phyloP scores from a whole-genome alignment of 768 basidiomycete genomes.

The Candolleomyces aberdarensis region DNA sequence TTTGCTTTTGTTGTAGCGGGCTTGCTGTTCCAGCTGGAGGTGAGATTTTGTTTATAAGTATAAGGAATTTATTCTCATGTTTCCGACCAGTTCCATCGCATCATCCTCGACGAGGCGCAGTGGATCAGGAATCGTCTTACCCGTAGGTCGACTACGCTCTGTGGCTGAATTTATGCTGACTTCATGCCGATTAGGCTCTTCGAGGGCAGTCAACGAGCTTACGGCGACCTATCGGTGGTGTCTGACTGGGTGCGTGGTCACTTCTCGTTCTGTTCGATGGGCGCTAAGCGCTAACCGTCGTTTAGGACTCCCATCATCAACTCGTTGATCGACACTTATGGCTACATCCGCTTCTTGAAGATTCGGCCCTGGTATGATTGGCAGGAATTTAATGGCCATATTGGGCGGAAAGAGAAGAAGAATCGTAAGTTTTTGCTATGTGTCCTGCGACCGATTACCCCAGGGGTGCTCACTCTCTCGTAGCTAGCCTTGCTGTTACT shows the following conservation, averaged over 20 bases:
- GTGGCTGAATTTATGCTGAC: neutral
- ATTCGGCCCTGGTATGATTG: conserved; percentile 49
- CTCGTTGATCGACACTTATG: conserved; percentile 52
- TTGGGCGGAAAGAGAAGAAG: conserved; percentile 45
- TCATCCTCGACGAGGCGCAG: conserved; percentile 58
- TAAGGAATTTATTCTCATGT: neutral
- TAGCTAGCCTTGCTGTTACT: conserved; percentile 51
- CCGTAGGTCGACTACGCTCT: conserved; percentile 26
- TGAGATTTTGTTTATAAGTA: conserved; percentile 15
- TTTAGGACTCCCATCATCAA: conserved; percentile 65
- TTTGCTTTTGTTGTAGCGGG: conserved; percentile 29
- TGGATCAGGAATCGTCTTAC: conserved; percentile 49
- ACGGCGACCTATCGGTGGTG: conserved; percentile 59
- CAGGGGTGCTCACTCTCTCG: neutral
- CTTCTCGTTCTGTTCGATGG: neutral
- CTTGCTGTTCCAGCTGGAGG: conserved; percentile 48
- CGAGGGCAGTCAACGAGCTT: conserved; percentile 54
- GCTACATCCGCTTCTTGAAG: conserved; percentile 39
- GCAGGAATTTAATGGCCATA: conserved; percentile 34
- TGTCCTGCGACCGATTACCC: neutral
- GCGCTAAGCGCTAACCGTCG: neutral
- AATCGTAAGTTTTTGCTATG: conserved; percentile 36
- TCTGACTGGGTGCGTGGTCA: conserved; percentile 49
- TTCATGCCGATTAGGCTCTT: conserved; percentile 35
- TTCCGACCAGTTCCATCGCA: conserved; percentile 41